Base-by-base conservation (phyloP, 2,329 filamentous ascomycete species). In the Monosporascus sp. region DNA sequence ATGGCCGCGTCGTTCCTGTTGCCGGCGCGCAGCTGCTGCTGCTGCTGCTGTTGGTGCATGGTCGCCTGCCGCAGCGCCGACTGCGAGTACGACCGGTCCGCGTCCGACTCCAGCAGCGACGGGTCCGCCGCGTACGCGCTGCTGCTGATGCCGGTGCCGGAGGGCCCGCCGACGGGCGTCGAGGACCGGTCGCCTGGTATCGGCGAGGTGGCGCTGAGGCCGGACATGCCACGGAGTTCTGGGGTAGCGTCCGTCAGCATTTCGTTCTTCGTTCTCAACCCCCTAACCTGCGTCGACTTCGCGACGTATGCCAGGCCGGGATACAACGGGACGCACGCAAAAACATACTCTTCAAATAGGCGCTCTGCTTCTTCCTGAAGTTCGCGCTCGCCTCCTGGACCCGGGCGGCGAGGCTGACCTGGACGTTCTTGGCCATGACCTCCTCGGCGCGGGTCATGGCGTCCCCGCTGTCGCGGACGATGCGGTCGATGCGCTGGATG, bases 331-430 rank as follows among this genome's bases (percentile, higher is more conserved):
- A n/a, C 15, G 20, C 14, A 2, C 35, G 37, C n/a, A 3, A 2
- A 55, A 55, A 62, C 73, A 54, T 77, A 96, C 91, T 97, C 74
- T 95, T 97, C 51, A 99, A 74, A 72, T 99, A 99, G 50, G 87
- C 88, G 68, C 92, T 93, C 76, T 99, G 94, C 76, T 97, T 97
- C 79, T 97, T 99, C 65, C 94, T 84, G 70, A 99, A 99, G 58
- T 82, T 80, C 31, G 94, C 88, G 74, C 92, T 97, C 48, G 91
- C 87, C 63, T 97, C 92, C 70, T 97, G 92, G 0, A 97, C 91
- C 57, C 90, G 81, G 1, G 89, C 80, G 1, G 94, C 94, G 40
- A 97, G 79, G 17, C 89, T 94, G 60, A 95, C 91, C 71, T 97
- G 92, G 55, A 99, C 89, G 67, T 99, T 99, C 73, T 85, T 87